Conservation (phyloP, 208 protist species). For the Porcisia hertigi region DNA sequence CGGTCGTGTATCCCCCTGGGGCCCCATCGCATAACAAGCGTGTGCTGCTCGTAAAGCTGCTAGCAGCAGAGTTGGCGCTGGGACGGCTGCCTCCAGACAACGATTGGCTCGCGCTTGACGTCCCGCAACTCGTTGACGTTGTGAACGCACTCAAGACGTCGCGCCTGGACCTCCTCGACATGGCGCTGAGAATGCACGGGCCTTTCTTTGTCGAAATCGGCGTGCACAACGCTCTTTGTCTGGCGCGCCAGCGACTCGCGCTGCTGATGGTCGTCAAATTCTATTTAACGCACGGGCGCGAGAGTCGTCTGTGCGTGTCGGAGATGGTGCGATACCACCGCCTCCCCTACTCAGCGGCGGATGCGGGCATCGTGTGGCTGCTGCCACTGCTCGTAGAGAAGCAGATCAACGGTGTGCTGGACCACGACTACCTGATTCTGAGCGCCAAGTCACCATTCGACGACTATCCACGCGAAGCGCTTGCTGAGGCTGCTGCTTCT, state of each 20-base stretch:
- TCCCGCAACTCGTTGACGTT: conserved; percentile 52
- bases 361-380: conserved; percentile 61
- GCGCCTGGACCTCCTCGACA: conserved; percentile 59
- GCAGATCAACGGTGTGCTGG: conserved; percentile 83
- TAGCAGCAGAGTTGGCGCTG: conserved; percentile 44
- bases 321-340: conserved; percentile 68
- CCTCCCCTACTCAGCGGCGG: conserved; percentile 42
- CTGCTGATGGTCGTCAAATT: conserved; percentile 83
- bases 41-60: conserved; percentile 60
- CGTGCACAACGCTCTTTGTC: conserved; percentile 70
- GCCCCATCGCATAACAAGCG: conserved; percentile 36
- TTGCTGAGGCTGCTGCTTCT: conserved; percentile 1
- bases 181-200: conserved; percentile 54
- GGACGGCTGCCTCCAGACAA: conserved; percentile 26
- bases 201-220: conserved; percentile 64
- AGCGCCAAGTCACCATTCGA: conserved; percentile 67
- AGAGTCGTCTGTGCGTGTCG: conserved; percentile 42
- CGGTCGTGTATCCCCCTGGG: conserved; percentile 44
- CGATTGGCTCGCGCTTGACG: conserved; percentile 15
- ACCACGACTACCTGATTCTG: conserved; percentile 59
- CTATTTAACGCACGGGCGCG: conserved; percentile 42
- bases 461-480: conserved; percentile 36
- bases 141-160: conserved; percentile 65
- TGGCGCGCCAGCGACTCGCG: conserved; percentile 57
- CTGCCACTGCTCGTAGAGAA: conserved; percentile 75